Conservation (phyloP, 2,329 filamentous ascomycete species). For the Daldinia eschscholtzii region DNA sequence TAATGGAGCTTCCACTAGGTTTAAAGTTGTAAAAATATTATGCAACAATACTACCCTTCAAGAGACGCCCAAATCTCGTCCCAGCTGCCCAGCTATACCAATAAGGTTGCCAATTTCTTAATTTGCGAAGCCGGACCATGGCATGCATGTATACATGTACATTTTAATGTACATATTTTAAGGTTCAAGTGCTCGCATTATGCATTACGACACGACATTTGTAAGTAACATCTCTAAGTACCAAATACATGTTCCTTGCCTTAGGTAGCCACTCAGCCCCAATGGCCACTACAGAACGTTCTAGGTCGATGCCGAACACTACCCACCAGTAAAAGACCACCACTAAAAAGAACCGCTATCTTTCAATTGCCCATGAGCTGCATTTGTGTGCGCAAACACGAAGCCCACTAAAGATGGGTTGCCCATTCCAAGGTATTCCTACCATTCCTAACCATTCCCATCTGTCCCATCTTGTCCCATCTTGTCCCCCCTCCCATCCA, state of each 20-base stretch:
- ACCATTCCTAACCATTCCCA: not conserved
- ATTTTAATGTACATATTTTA: not conserved
- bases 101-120: not conserved
- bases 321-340: slow-evolving; percentile 10
- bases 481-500: too few relatives aligned
- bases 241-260: not conserved
- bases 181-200: not conserved
- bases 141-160: not conserved
- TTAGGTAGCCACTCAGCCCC: slow-evolving; percentile 14
- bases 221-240: not conserved
- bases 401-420: slow-evolving; percentile 8
- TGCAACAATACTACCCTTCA: slow-evolving; percentile 1
- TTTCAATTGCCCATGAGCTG: slow-evolving; percentile 6
- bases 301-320: slow-evolving; percentile 33
- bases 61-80: not conserved
- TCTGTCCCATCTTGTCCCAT: too few relatives aligned
- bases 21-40: not conserved
- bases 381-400: slow-evolving; percentile 8
- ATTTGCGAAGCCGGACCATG: slow-evolving; percentile 9
- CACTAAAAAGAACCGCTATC: slow-evolving; percentile 8
- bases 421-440: not conserved
- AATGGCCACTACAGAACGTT: slow-evolving; percentile 27
- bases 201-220: slow-evolving; percentile 3
- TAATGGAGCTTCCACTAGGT: not conserved
- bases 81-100: not conserved